A percentile compares a stretch with the other conserved stretches of the same genome.
phyloP scores from a whole-genome alignment of 2,329 filamentous ascomycete genomes.

The Amauroascus verrucosus region DNA sequence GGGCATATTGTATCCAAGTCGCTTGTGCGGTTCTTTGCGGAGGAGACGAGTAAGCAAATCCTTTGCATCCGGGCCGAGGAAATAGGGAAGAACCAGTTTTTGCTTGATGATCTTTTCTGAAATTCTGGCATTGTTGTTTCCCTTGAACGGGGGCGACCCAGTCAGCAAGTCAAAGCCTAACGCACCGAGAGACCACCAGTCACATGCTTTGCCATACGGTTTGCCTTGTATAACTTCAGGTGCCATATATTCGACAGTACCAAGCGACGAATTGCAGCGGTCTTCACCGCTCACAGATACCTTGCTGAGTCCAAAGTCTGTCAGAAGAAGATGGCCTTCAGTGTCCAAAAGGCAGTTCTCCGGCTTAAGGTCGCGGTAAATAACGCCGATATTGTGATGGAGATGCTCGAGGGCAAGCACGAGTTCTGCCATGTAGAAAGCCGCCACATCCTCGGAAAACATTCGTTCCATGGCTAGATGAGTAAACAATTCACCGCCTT shows the following conservation, averaged over 20 bases:
- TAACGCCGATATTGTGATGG: slow-evolving; percentile 81
- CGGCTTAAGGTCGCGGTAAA: slow-evolving; percentile 94
- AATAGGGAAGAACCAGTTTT: slow-evolving; percentile 82
- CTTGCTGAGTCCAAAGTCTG: slow-evolving; percentile 94
- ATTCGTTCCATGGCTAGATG: slow-evolving; percentile 88
- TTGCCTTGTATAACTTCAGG: slow-evolving; percentile 84
- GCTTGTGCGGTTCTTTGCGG: slow-evolving; percentile 83
- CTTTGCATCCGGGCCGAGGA: slow-evolving; percentile 81
- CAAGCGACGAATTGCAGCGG: slow-evolving; percentile 78
- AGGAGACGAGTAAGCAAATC: slow-evolving; percentile 83
- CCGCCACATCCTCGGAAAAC: slow-evolving; percentile 79
- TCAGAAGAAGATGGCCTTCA: slow-evolving; percentile 84
- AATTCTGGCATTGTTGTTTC: slow-evolving; percentile 85
- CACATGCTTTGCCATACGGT: slow-evolving; percentile 85
- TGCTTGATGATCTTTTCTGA: slow-evolving; percentile 93
- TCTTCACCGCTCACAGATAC: slow-evolving; percentile 64
- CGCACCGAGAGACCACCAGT: slow-evolving; percentile 97
- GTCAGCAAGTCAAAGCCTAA: slow-evolving; percentile 88
- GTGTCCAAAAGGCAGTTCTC: slow-evolving; percentile 92
- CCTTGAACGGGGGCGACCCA: slow-evolving; percentile 80
- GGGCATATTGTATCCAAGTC: slow-evolving; percentile 77
- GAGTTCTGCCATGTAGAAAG: slow-evolving; percentile 99
- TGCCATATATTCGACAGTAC: slow-evolving; percentile 98
- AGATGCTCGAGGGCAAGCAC: slow-evolving; percentile 86
- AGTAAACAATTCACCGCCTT: slow-evolving; percentile 94